These are phyloP conservation scores for Sarocladium brachiariae DNA, from an alignment of 2,329 filamentous ascomycete species.

Conservation along the genomic window DNA sequence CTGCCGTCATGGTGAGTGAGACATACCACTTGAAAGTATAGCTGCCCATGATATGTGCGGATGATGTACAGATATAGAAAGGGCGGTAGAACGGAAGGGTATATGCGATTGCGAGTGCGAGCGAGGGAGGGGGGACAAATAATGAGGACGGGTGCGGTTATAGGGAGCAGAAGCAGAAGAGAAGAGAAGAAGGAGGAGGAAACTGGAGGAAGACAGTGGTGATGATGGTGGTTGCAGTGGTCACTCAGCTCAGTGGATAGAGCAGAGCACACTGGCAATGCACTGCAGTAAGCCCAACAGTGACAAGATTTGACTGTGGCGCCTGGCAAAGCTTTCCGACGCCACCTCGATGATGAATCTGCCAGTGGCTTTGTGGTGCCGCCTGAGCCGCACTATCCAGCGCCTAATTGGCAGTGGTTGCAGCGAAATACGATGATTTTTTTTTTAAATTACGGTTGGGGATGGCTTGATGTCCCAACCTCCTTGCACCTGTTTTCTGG, in stretches of 20 bases:
- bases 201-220: slow-evolving; percentile 6
- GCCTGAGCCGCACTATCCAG: background rate
- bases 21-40: slow-evolving; percentile 66
- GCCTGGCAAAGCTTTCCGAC: slow-evolving; percentile 2
- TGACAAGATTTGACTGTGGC: background rate
- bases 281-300: background rate
- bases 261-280: background rate
- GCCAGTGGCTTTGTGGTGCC: too few species aligned
- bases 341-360: background rate
- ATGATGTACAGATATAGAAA: slow-evolving; percentile 11
- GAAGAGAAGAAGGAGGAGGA: slow-evolving; percentile 2
- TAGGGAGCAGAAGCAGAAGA: slow-evolving; percentile 5
- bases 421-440: background rate
- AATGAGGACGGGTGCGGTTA: slow-evolving; percentile 2
- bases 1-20: slow-evolving; percentile 2
- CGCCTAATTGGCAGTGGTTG: background rate
- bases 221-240: background rate
- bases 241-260: background rate
- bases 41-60: slow-evolving; percentile 48
- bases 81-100: slow-evolving; percentile 12
- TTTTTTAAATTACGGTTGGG: slow-evolving; percentile 3
- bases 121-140: background rate
- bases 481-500: background rate
- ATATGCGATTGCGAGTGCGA: slow-evolving; percentile 6
- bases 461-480: background rate